These are phyloP conservation scores for Phanerochaete sordida DNA, from an alignment of 768 basidiomycete genomes.

Conservation along the genomic window DNA sequence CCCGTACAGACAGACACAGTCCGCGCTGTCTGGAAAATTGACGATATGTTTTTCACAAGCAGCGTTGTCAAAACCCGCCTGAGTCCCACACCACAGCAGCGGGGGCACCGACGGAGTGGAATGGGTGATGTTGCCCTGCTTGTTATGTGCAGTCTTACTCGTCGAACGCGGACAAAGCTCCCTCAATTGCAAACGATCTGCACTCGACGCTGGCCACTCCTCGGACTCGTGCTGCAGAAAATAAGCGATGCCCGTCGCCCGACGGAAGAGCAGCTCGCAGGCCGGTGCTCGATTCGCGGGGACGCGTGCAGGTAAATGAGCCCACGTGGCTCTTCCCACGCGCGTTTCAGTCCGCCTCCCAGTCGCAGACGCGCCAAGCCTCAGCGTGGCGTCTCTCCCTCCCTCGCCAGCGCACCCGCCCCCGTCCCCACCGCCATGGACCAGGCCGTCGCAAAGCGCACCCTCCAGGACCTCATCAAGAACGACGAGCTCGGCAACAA, in stretches of 20 bases:
- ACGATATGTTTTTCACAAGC: not conserved
- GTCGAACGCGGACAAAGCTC: not conserved
- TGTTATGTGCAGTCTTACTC: not conserved
- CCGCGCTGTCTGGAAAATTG: not conserved
- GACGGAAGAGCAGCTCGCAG: not conserved
- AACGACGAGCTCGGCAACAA: constrained; percentile 73
- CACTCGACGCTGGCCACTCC: not conserved
- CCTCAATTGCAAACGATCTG: not conserved
- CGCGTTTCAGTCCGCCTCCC: not conserved
- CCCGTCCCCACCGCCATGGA: constrained; percentile 32
- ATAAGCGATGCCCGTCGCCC: not conserved
- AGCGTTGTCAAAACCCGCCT: not conserved
- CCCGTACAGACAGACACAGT: not conserved
- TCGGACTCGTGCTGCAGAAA: not conserved
- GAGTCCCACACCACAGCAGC: constrained; percentile 6
- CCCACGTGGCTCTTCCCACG: constrained; percentile 8
- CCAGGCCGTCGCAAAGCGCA: constrained; percentile 64
- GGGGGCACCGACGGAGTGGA: not conserved
- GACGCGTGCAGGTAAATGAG: not conserved
- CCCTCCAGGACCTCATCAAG: constrained; percentile 71
- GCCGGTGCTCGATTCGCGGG: not conserved
- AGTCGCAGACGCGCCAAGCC: constrained; percentile 8
- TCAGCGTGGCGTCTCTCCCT: not conserved
- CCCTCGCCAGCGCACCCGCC: constrained; percentile 8
- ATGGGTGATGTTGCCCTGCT: not conserved